Evolutionary conservation across 2,329 filamentous ascomycete genomes (phyloP), one percentile per base, ranked within the genome.

Genomic region (Epicoccum sorghinum): DNA sequence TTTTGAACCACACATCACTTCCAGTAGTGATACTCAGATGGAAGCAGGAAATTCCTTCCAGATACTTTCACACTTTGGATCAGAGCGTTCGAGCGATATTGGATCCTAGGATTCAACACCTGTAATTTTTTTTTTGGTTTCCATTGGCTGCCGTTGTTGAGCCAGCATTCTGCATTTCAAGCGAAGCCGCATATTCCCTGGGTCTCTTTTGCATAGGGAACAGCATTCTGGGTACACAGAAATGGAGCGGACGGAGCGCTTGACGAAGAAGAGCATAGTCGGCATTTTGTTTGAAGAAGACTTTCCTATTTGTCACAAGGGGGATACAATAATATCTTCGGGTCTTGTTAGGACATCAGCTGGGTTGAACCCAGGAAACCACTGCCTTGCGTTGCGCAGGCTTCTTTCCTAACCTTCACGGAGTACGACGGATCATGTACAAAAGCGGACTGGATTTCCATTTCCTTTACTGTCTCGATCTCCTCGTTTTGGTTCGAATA

Each of bases 81-180:
- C 55, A 58, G 41, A 67, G 66, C 64, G 65, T 72, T 70, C 51
- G 64, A 70, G 68, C 68, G 61, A 52, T 49, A 52, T 57, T 29
- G 54, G 46, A 47, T 49, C 39, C 55, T 52, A 41, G 58, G 53
- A 57, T 61, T 62, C 57, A 52, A 52, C 57, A 64, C 55, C 57
- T 73, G 67, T 70, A 70, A 69, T 69, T 71, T 61, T 67, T 72
- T 65, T 57, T 67, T 72, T 65, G 56, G 58, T 60, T 59, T 58
- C 52, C 58, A 61, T 59, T 61, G 61, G 62, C 55, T 63, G 50
- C 47, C 45, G 55, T 54, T 47, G 47, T 44, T 64, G 50, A 55
- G 55, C 52, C 41, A 49, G 53, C 55, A 62, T 65, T 54, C 61
- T 69, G 70, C 70, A 70, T 72, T 66, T 69, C 63, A 59, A 70